Conservation (phyloP, 345 rosid genomes). For the Excoecaria cochinchinensis region DNA sequence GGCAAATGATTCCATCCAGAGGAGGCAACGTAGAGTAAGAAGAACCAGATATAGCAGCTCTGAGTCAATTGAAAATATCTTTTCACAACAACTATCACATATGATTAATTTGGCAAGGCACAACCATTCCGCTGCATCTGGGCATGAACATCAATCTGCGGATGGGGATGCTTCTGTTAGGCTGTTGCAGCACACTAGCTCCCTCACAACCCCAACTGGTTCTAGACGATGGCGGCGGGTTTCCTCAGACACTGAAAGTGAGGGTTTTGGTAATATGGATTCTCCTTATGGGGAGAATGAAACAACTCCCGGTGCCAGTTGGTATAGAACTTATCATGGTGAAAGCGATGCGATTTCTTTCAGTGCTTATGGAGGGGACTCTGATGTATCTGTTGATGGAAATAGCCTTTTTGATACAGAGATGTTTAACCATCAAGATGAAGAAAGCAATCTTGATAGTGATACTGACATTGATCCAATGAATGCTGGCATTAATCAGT, state of each 20-base stretch:
- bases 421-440: conserved; percentile 43
- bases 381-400: conserved; percentile 77
- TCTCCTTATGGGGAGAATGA: conserved; percentile 61
- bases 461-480: conserved; percentile 94
- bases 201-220: conserved; percentile 52
- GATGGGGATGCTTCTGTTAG: conserved; percentile 42
- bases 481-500: conserved; percentile 71
- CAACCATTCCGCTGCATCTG: conserved; percentile 42
- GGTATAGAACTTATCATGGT: conserved; percentile 45
- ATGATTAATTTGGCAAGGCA: conserved; percentile 54
- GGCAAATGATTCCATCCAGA: conserved; percentile 33
- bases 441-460: conserved; percentile 53
- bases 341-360: conserved; percentile 70
- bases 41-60: conserved; percentile 57
- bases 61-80: conserved; percentile 56
- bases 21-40: conserved; percentile 43
- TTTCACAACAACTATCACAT: conserved; percentile 57
- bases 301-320: conserved; percentile 55
- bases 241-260: conserved; percentile 77
- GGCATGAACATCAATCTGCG: conserved; percentile 39
- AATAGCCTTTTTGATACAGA: conserved; percentile 52
- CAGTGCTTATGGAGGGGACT: conserved; percentile 69
- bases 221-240: conserved; percentile 65
- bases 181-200: conserved; percentile 39
- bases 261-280: conserved; percentile 57